Evolutionary conservation across 2,329 filamentous ascomycete genomes (phyloP), one percentile per base, ranked within the genome.

Genomic region (Byssoonygena ceratinophila): DNA sequence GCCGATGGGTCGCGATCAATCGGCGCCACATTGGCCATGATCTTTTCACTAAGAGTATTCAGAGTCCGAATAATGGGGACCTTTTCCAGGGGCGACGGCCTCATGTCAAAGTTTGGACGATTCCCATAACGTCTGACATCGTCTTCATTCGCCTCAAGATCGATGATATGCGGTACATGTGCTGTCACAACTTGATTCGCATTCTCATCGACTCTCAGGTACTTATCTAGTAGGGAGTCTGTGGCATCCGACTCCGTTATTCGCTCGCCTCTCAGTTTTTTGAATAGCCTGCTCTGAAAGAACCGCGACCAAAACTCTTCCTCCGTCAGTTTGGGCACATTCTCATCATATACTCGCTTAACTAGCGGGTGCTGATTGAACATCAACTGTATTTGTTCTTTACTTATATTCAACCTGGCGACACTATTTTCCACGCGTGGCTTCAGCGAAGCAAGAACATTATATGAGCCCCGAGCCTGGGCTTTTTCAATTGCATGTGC

Each of bases 291-390:
- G 67, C 88, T 95, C 56, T 90, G 81, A 66, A 98, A 97, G 70
- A 98, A 98, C 12, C 87, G 80, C 4, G 85, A 85, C 90, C 91
- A 98, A 65, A 98, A 98, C 46, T 87, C 82, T 52, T 77, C 76
- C 62, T 94, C 87, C 23, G 77, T 81, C 36, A 94, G 69, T 55
- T 85, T 86, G 4, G 87, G 89, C 0, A 96, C 89, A 59, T 90
- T 88, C 64, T 96, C 90, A 64, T 97, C 88, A 68, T 96, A 97
- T 5, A 94, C 86, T 18, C 83, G 81, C 65, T 87, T 86, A 54
- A 98, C 84, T 0, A 98, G 75, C 1, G 92, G 89, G 67, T 98
- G 91, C 66, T 97, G 92, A 55, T 80, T 82, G 68, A 98, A 90
- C 50, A 98, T 92, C 64, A 94, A 80, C 63, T 90, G 85, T 48